Evolutionary conservation across 176 grass and related monocot species (phyloP).

Genomic region (Avena eriantha): DNA sequence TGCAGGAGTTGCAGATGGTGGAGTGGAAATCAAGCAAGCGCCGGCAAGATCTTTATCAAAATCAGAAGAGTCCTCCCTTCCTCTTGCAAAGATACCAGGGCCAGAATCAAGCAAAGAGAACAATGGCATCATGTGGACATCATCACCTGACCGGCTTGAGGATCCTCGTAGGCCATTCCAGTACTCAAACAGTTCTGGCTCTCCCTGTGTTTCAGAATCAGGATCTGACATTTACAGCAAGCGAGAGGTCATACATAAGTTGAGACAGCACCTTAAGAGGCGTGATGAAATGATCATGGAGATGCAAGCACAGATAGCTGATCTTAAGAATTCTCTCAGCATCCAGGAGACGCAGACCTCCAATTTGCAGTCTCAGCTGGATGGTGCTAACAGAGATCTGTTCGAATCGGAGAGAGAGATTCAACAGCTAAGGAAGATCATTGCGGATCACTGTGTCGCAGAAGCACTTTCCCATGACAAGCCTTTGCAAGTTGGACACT

Average conservation of each 20-base stretch:
- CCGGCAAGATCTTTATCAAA: conserved; percentile 46
- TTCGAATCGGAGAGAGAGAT: conserved; percentile 83
- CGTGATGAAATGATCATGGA: conserved; percentile 90
- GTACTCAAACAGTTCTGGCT: conserved; percentile 77
- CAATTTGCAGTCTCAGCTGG: conserved; percentile 69
- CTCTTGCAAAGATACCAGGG: conserved; percentile 64
- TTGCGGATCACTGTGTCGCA: conserved; percentile 64
- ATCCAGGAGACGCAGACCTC: conserved; percentile 55
- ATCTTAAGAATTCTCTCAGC: conserved; percentile 74
- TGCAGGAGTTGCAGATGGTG: conserved; percentile 47
- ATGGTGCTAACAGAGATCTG: conserved; percentile 67
- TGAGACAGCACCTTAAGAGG: conserved; percentile 82
- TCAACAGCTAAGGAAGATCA: conserved; percentile 70
- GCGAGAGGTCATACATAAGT: conserved; percentile 84
- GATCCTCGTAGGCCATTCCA: conserved; percentile 67
- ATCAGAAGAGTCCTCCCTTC: conserved; percentile 53
- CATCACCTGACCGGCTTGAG: conserved; percentile 71
- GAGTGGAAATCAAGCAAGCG: conserved; percentile 53
- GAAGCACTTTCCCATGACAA: conserved; percentile 56
- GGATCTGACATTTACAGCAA: conserved; percentile 85
- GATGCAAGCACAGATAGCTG: conserved; percentile 80
- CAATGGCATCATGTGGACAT: conserved; percentile 68
- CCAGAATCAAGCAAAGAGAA: conserved; percentile 56
- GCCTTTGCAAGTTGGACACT: conserved; percentile 43
- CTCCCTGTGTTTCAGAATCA: conserved; percentile 81